Evolutionary conservation across 768 basidiomycete species (phyloP).

Genomic region (Suillus paluster): DNA sequence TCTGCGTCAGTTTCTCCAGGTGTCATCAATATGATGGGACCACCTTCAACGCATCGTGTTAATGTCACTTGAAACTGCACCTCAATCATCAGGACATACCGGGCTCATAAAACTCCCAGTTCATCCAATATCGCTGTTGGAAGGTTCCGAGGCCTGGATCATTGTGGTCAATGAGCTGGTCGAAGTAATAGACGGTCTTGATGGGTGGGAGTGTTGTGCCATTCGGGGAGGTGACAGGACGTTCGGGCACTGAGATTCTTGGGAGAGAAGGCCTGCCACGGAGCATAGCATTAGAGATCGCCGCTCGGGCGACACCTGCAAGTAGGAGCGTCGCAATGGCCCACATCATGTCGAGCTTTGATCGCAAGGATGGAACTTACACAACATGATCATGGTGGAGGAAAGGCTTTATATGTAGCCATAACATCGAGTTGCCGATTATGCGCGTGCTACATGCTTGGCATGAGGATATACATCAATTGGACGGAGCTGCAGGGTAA

Average conservation of each 20-base stretch:
- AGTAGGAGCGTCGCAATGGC: background rate
- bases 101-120: constrained; percentile 65
- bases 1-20: constrained; percentile 68
- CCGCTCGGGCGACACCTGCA: constrained; percentile 13
- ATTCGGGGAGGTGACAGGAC: constrained; percentile 20
- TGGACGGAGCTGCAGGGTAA: too few relatives aligned
- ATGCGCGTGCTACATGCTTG: too few relatives aligned
- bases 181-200: constrained; percentile 33
- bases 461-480: too few relatives aligned
- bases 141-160: constrained; percentile 70
- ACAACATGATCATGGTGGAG: background rate
- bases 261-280: constrained; percentile 22
- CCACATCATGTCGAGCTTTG: background rate
- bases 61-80: background rate
- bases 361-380: background rate
- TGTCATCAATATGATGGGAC: constrained; percentile 42
- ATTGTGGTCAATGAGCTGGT: constrained; percentile 48
- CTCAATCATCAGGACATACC: constrained; percentile 33
- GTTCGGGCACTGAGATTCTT: constrained; percentile 15
- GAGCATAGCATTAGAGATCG: constrained; percentile 22
- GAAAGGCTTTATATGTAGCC: background rate
- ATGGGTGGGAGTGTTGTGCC: constrained; percentile 30
- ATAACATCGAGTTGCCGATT: background rate
- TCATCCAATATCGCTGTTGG: constrained; percentile 74
- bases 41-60: constrained; percentile 16